Evolutionary conservation across 768 basidiomycete genomes (phyloP).

Genomic region (Suillus fuscotomentosus): DNA sequence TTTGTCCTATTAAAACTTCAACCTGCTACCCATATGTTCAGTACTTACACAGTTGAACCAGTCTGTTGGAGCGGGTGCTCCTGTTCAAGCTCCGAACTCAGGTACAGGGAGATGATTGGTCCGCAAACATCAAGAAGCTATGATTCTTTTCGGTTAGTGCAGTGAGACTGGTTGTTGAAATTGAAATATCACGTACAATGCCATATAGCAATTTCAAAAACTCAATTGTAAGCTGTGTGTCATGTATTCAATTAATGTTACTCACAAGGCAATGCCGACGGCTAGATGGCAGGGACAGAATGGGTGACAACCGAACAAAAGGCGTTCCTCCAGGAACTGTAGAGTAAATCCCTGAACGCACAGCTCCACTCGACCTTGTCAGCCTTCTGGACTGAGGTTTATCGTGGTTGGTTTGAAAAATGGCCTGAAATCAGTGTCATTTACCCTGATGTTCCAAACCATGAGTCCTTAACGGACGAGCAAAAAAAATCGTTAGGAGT

Average conservation of each 20-base stretch:
- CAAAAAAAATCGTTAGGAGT: background rate
- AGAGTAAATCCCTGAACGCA: background rate
- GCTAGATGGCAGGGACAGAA: background rate
- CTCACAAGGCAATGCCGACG: background rate
- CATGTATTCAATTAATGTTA: background rate
- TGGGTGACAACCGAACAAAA: background rate
- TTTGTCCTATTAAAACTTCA: too few species aligned
- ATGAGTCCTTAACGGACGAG: background rate
- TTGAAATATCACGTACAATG: background rate
- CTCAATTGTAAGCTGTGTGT: background rate
- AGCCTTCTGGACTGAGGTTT: background rate
- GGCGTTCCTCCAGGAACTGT: background rate
- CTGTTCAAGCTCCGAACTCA: too few species aligned
- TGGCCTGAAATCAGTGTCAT: background rate
- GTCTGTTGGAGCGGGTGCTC: background rate
- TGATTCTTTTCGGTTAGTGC: background rate
- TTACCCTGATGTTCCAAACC: background rate
- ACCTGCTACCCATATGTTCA: too few species aligned
- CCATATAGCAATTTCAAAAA: background rate
- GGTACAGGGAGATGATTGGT: background rate
- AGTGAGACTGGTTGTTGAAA: background rate
- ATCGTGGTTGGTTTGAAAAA: background rate
- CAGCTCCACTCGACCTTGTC: background rate
- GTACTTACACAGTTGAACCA: background rate
- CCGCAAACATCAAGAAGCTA: background rate